phyloP scores from a whole-genome alignment of 345 rosid species.

The Salix dunnii region DNA sequence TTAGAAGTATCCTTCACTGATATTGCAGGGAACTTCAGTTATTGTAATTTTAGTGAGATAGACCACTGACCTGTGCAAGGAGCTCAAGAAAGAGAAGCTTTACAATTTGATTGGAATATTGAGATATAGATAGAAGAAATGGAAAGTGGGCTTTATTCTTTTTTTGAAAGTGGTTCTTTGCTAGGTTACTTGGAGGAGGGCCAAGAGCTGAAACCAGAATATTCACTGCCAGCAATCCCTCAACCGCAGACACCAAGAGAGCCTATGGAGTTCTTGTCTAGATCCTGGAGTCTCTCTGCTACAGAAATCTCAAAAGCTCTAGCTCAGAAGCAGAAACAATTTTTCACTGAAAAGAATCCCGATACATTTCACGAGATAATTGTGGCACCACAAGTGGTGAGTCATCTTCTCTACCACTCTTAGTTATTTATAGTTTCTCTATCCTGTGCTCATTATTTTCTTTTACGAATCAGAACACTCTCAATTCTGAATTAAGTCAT shows the following conservation, averaged over 20 bases:
- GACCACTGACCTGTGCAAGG: neutral
- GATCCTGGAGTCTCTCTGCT: conserved; percentile 93
- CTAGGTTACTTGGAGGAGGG: conserved; percentile 57
- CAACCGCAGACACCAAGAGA: conserved; percentile 84
- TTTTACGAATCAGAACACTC: neutral
- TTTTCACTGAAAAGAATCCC: conserved; percentile 26
- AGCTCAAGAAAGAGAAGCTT: conserved; percentile 6
- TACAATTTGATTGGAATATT: conserved; percentile 8
- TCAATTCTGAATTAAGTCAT: neutral
- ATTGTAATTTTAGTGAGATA: neutral
- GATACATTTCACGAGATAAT: conserved; percentile 35
- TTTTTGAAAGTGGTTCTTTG: conserved; percentile 41
- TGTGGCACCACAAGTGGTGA: conserved; percentile 47
- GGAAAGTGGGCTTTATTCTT: conserved; percentile 52
- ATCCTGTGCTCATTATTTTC: neutral
- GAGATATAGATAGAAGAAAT: conserved; percentile 22
- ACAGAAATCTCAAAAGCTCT: conserved; percentile 91
- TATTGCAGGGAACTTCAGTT: neutral
- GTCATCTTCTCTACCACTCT: neutral
- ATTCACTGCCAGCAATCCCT: conserved; percentile 49
- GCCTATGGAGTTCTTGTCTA: conserved; percentile 88
- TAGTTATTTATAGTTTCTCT: neutral
- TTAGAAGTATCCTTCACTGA: neutral
- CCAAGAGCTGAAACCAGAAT: conserved; percentile 33
- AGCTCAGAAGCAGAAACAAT: conserved; percentile 63